Conservation (phyloP, 257 asterid genomes). For the Nicotiana attenuata region DNA sequence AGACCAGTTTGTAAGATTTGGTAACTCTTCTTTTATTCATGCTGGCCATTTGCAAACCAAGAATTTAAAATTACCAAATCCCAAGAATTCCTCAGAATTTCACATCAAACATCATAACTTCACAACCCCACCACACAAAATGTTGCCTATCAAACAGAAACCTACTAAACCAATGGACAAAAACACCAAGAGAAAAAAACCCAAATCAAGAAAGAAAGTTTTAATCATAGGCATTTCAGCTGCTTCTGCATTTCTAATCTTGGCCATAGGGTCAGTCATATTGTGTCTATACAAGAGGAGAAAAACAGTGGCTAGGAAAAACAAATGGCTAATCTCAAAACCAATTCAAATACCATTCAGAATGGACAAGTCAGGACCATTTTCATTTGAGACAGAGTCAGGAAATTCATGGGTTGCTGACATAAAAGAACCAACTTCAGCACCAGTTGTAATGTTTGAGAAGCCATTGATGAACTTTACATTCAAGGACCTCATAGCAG, state of each 20-base stretch:
- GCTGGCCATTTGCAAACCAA: constrained; percentile 34
- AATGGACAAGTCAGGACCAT: constrained; percentile 84
- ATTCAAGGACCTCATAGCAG: constrained; percentile 82
- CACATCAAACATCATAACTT: constrained; percentile 29
- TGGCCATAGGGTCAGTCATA: not conserved
- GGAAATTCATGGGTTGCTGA: constrained; percentile 96
- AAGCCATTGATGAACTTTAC: constrained; percentile 92
- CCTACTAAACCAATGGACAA: not conserved
- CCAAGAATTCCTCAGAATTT: constrained; percentile 20
- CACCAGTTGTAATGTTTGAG: constrained; percentile 86
- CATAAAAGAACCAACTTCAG: constrained; percentile 82
- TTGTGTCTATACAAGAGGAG: constrained; percentile 46
- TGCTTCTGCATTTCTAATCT: constrained; percentile 29
- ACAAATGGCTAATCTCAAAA: constrained; percentile 80
- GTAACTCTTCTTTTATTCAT: constrained; percentile 48
- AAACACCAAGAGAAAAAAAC: constrained; percentile 5
- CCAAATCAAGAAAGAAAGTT: constrained; percentile 28
- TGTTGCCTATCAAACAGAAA: constrained; percentile 22
- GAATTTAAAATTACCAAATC: not conserved
- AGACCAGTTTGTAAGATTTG: constrained; percentile 30
- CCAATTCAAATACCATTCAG: constrained; percentile 67
- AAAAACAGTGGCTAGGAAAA: constrained; percentile 29
- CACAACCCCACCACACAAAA: constrained; percentile 21
- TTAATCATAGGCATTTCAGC: constrained; percentile 29
- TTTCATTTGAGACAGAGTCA: constrained; percentile 84